A percentile compares a stretch with the other conserved stretches of the same genome.
Evolutionary conservation across 441 rosid species (phyloP).

Genomic region (Dalechampia spathulata): DNA sequence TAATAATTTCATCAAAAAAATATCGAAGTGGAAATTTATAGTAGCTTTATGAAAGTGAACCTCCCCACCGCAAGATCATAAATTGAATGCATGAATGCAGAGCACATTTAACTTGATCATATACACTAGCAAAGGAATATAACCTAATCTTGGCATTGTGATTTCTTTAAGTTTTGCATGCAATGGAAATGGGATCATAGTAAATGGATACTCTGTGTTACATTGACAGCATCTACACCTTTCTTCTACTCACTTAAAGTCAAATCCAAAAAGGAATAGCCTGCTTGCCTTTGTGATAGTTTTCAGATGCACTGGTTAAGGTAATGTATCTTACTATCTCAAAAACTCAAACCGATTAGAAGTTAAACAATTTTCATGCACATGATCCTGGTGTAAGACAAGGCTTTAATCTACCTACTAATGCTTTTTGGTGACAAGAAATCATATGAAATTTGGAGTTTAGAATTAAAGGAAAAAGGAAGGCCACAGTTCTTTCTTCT

Average conservation of each 20-base stretch:
- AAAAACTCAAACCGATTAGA: neutral
- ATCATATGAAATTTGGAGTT: too few relatives aligned
- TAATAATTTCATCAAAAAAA: neutral
- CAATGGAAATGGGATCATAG: neutral
- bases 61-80: too few relatives aligned
- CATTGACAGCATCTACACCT: neutral
- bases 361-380: neutral
- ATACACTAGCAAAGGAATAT: neutral
- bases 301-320: neutral
- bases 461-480: neutral
- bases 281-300: neutral
- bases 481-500: too few relatives aligned
- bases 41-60: too few relatives aligned
- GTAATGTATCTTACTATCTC: neutral
- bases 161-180: neutral
- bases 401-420: neutral
- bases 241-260: neutral
- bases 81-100: too few relatives aligned
- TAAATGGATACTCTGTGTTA: neutral
- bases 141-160: neutral
- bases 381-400: neutral
- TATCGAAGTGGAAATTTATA: too few relatives aligned
- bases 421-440: neutral
- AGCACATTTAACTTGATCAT: too few relatives aligned
- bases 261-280: neutral